These are phyloP conservation scores for Auriscalpium vulgare DNA, from an alignment of 768 basidiomycete genomes.

Conservation along the genomic window DNA sequence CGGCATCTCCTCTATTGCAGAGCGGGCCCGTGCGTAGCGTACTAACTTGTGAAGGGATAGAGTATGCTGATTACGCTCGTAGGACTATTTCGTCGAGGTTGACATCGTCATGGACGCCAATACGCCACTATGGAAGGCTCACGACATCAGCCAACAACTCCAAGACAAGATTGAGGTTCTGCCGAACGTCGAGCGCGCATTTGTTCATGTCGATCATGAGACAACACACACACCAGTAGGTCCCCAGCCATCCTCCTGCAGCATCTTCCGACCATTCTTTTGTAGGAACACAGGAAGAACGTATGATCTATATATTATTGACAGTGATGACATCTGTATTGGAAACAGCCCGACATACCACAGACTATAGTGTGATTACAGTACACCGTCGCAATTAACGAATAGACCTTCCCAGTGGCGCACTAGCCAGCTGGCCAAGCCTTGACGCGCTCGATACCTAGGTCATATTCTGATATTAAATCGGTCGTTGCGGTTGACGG, in stretches of 20 bases:
- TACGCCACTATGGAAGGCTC: slow-evolving; percentile 85
- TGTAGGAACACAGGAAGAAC: slow-evolving; percentile 39
- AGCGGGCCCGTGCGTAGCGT: slow-evolving; percentile 59
- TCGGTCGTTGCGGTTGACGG: not conserved
- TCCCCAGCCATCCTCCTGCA: slow-evolving; percentile 2
- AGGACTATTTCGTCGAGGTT: slow-evolving; percentile 92
- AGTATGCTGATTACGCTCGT: slow-evolving; percentile 3
- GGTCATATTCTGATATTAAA: slow-evolving; percentile 25
- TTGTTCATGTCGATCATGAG: slow-evolving; percentile 94
- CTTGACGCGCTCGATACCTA: slow-evolving; percentile 27
- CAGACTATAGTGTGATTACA: not conserved
- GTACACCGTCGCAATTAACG: not conserved
- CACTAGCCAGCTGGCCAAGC: slow-evolving; percentile 16
- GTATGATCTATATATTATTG: slow-evolving; percentile 5
- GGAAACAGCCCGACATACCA: not conserved
- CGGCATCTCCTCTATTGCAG: slow-evolving; percentile 22
- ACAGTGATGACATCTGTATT: no score
- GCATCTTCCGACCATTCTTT: not conserved
- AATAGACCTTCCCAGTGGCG: no score
- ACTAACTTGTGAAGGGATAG: not conserved
- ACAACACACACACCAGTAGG: slow-evolving; percentile 67
- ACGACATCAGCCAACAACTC: slow-evolving; percentile 75
- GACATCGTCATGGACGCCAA: slow-evolving; percentile 89
- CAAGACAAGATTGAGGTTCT: slow-evolving; percentile 87
- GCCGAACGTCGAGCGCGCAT: slow-evolving; percentile 87